Base-by-base conservation (phyloP, 768 basidiomycete genomes). In the Lyophyllum shimeji region DNA sequence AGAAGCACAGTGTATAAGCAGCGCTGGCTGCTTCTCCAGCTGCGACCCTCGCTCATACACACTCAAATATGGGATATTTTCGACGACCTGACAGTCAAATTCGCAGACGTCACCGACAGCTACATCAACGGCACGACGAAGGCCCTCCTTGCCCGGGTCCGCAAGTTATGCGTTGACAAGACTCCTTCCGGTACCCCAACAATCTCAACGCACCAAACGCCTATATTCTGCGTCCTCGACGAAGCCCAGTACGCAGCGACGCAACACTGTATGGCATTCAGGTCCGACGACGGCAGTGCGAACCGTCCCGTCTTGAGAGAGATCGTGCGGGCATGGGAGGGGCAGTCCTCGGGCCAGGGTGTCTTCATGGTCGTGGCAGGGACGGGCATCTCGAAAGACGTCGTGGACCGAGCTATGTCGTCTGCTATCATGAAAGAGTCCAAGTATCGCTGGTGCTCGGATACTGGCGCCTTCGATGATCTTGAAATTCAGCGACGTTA, bases 341-440 rank as follows among this genome's bases (percentile, higher is more conserved):
- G 67, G 5, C 72, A 74, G 46, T 70, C 70, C 1, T 67, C 65
- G n/a, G 72, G 71, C 1, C 71, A 74, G 29, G 72, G 74, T 2
- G 71, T 79, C 9, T 75, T 74, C 50, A 73, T 79, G 71, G 71
- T 77, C 8, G 70, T 79, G 4, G 74, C 76, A 2, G 78, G 78
- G 5, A 79, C 77, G 3, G 77, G 76, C 1, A 74, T 79, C 15
- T 76, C 76, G 12, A 77, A 78, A 61, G 72, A 75, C 50, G 71
- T 74, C 13, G 75, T 79, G 7, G 74, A 76, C 55, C 73, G 73
- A 51, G 75, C 76, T 0, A 76, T 78, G 74, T 70, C 76, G 2
- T 76, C 74, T 6, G 77, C 74, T 1, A 72, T 77, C 46, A 77
- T 79, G 76, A 79, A 79, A 56, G 76, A 76, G 29, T 76, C 76